A percentile compares a stretch with the other conserved stretches of the same genome.
Conservation (phyloP, 371 early-diverging fungal genomes). For the Caulochytrium protostelioides region DNA sequence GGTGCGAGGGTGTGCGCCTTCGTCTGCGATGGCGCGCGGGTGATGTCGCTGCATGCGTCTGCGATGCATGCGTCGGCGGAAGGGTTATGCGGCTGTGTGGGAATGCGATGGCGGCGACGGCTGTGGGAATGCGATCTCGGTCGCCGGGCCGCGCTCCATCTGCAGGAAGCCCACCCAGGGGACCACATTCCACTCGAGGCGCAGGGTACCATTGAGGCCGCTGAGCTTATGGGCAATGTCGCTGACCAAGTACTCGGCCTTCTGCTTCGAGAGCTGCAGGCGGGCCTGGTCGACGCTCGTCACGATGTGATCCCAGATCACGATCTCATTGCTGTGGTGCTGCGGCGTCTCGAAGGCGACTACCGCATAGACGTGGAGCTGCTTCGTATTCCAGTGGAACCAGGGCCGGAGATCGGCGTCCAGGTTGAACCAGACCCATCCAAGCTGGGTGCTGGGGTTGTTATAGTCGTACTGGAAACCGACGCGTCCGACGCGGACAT, state of each 20-base stretch:
- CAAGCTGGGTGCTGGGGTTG: slow-evolving; percentile 10
- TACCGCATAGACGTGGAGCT: slow-evolving; percentile 66
- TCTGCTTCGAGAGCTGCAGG: slow-evolving; percentile 38
- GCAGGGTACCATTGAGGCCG: no score
- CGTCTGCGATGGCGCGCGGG: no score
- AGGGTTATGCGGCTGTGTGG: no score
- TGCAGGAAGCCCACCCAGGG: no score
- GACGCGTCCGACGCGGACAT: slow-evolving; percentile 22
- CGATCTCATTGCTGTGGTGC: slow-evolving; percentile 45
- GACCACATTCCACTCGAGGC: no score
- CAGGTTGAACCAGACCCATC: slow-evolving; percentile 30
- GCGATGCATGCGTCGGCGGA: no score
- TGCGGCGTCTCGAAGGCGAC: slow-evolving; percentile 53
- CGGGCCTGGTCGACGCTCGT: slow-evolving; percentile 39
- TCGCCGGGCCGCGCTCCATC: no score
- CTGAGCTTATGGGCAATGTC: slow-evolving; percentile 17
- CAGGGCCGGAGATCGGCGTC: slow-evolving; percentile 62
- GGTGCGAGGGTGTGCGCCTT: no score
- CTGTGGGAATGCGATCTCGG: no score
- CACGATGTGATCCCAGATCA: slow-evolving; percentile 83
- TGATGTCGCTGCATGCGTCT: no score
- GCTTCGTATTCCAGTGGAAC: slow-evolving; percentile 94
- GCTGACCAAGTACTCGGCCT: slow-evolving; percentile 32
- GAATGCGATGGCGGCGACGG: no score
- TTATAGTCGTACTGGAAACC: slow-evolving; percentile 12